Base-by-base conservation (phyloP, 192 early-diverging fungal genomes). In the Phlyctochytrium planicorne region DNA sequence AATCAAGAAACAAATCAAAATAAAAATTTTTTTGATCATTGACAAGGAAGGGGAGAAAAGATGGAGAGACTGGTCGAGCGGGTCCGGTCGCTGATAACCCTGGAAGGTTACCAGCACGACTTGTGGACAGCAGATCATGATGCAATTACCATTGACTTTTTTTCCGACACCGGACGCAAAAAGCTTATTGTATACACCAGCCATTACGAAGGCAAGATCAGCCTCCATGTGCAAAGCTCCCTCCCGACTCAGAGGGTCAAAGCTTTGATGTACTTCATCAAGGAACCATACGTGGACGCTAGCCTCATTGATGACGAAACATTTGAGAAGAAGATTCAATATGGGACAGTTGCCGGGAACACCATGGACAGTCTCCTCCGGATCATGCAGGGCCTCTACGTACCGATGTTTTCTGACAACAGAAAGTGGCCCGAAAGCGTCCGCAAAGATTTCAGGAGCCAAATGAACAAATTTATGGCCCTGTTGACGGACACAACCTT, bases 381-480 rank as follows among this genome's bases (percentile, higher is more conserved):
- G 31, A 37, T 81, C 32, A 88, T 88, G 86, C 70, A 82, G 32
- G 82, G 81, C 17, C 66, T 85, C 3, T 88, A 83, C 65, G 81
- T 87, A 47, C 86, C 86, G 3, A 78, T 88, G 61, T 83, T 88
- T 59, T 55, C 75, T 34, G 81, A 81, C 24, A 88, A 88, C 66
- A 79, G 82, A 55, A 65, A 78, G 2, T 87, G 84, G 84, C 86
- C 86, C 1, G 84, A 87, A 30, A 86, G 75, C 47, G 79, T 87
- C 10, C 63, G 78, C 14, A 87, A 84, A 68, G 86, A 87, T 52
- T 27, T 32, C 25, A 20, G 30, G 29, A 30, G 20, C 20, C 52
- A 62, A n/a, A 59, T 67, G n/a, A 60, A 50, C 29, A 55, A 72
- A 60, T 87, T 87, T 69, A 87, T 87, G 84, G 84, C 85, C 0